These are phyloP conservation scores for Thalassiosira exigua DNA, from an alignment of 352 stramenopile genomes.

Conservation along the genomic window DNA sequence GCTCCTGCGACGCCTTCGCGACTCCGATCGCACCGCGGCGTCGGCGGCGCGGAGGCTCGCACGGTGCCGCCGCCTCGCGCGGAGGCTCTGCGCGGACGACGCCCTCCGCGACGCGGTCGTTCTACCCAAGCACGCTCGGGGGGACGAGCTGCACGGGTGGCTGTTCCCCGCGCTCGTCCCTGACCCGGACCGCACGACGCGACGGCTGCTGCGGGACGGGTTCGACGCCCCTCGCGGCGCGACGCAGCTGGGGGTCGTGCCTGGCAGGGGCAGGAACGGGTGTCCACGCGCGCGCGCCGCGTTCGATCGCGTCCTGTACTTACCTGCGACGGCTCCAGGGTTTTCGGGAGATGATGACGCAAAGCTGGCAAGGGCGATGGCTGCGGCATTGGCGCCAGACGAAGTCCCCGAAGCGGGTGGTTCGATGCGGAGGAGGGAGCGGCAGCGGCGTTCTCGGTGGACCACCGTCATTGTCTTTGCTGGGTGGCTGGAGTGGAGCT, in stretches of 20 bases:
- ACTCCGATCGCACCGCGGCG: conserved; percentile 40
- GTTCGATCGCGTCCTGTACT: conserved; percentile 58
- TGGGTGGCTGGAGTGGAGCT: conserved; percentile 42
- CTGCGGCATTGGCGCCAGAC: not conserved
- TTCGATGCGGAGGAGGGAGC: too few species aligned
- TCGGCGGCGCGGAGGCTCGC: conserved; percentile 18
- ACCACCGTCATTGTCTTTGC: not conserved
- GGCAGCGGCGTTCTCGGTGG: too few species aligned
- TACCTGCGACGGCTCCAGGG: conserved; percentile 40
- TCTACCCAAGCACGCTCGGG: conserved; percentile 18
- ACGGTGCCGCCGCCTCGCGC: conserved; percentile 26
- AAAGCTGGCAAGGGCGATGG: conserved; percentile 34
- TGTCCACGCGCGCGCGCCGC: conserved; percentile 17
- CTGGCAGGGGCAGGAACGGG: not conserved
- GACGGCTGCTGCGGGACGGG: conserved; percentile 47
- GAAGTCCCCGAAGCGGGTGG: not conserved
- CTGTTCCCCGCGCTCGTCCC: conserved; percentile 68
- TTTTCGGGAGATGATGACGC: conserved; percentile 34
- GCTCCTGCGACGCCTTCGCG: conserved; percentile 59
- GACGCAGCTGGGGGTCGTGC: conserved; percentile 73
- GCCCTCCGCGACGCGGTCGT: conserved; percentile 14
- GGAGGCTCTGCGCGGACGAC: conserved; percentile 1
- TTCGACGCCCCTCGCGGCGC: conserved; percentile 73
- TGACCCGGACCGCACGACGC: conserved; percentile 33
- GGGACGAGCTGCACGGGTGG: conserved; percentile 65